phyloP scores from a whole-genome alignment of 2,329 filamentous ascomycete genomes.

The Diaporthe sp. region DNA sequence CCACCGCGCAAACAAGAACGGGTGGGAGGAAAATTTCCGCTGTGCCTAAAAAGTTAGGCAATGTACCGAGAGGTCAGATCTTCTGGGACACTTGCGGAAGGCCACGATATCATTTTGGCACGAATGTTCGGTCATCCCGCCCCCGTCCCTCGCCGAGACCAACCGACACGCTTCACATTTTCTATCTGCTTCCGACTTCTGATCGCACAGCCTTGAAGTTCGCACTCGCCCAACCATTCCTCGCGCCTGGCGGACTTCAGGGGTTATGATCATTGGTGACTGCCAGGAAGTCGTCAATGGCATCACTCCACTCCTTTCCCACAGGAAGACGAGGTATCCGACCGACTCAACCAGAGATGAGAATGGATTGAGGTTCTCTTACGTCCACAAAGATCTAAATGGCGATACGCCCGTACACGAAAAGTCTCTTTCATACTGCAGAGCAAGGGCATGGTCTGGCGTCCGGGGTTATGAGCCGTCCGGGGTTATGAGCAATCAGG shows the following conservation, averaged over 20 bases:
- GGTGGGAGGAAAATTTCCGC: background rate
- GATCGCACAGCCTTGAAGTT: background rate
- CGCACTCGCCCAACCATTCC: background rate
- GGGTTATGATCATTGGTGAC: background rate
- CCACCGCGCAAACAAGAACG: background rate
- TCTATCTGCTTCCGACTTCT: background rate
- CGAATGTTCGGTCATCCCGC: background rate
- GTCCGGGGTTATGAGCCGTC: background rate
- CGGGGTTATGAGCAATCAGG: background rate
- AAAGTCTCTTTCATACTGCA: background rate
- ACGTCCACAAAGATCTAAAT: background rate
- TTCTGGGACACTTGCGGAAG: background rate
- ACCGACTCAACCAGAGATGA: background rate
- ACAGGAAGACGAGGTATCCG: background rate
- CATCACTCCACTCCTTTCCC: background rate
- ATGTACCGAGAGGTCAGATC: no score
- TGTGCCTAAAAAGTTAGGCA: background rate
- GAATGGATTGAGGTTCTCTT: background rate
- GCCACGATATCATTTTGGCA: background rate
- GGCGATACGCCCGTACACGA: background rate
- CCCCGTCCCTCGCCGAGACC: background rate
- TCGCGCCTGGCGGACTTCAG: background rate
- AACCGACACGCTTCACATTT: background rate
- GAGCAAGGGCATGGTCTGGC: background rate
- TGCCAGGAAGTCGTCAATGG: background rate